A percentile compares a stretch with the other conserved stretches of the same genome.
Conservation (phyloP, 306 rosid genomes). For the Luffa aegyptiaca region DNA sequence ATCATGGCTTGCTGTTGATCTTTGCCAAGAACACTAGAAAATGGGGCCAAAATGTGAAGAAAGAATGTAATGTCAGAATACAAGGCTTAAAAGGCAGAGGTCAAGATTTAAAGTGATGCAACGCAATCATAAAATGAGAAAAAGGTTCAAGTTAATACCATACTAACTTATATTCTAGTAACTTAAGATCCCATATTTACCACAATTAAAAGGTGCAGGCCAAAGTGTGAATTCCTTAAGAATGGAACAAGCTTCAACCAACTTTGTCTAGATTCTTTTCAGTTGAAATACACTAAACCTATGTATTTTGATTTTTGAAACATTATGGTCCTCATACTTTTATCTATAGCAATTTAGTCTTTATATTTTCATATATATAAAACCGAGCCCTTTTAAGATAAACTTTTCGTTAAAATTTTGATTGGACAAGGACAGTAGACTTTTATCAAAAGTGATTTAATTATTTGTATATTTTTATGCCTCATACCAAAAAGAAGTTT, state of each 20-base stretch:
- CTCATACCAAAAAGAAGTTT: neutral
- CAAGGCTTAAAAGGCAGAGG: neutral
- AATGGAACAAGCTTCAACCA: neutral
- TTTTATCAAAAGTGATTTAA: too few relatives aligned
- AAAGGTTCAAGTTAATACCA: neutral
- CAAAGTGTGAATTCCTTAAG: neutral
- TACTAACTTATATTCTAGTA: neutral
- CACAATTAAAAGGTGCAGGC: neutral
- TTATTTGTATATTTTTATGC: neutral
- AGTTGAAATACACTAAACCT: neutral
- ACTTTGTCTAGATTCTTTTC: too few relatives aligned
- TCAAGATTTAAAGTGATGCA: neutral
- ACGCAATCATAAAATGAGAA: neutral
- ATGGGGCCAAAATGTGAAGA: neutral
- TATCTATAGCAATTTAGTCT: neutral
- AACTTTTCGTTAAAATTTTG: neutral
- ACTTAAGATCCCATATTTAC: neutral
- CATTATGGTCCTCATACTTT: neutral
- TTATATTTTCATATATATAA: neutral
- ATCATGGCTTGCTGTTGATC: slow-evolving; percentile 17
- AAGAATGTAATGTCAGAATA: neutral
- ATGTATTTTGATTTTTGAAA: neutral
- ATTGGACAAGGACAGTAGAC: neutral
- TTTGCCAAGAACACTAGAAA: slow-evolving; percentile 23
- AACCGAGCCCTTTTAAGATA: neutral